Conservation (phyloP, 208 protist genomes). For the Acanthamoeba healyi region DNA sequence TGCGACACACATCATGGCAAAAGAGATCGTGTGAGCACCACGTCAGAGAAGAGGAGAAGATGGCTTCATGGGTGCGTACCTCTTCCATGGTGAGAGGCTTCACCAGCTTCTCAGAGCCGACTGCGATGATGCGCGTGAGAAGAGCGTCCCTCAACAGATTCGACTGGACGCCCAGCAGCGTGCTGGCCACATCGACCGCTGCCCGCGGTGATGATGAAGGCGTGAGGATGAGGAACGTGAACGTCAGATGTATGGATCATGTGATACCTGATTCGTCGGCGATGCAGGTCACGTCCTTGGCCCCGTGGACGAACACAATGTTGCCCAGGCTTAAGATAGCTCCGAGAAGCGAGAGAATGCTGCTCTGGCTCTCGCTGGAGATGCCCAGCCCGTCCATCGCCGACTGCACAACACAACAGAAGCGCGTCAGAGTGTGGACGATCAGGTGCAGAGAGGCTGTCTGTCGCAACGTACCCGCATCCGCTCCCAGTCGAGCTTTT, state of each 20-base stretch:
- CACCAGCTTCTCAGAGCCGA: not conserved
- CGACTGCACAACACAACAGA: not conserved
- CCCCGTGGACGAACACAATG: conserved; percentile 76
- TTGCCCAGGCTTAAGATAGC: conserved; percentile 85
- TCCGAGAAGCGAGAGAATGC: conserved; percentile 78
- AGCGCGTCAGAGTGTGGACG: not conserved
- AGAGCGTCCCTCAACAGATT: not conserved
- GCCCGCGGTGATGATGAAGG: no score
- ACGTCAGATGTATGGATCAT: no score
- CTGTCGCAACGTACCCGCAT: conserved; percentile 67
- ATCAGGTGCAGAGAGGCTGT: no score
- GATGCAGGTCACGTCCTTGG: not conserved
- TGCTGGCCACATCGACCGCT: not conserved
- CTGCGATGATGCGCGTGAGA: not conserved
- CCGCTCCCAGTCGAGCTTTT: conserved; percentile 87
- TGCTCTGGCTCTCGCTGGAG: conserved; percentile 58
- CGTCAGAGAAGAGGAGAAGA: not conserved
- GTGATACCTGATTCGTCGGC: no score
- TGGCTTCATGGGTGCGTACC: not conserved
- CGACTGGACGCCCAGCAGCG: not conserved
- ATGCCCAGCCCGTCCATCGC: conserved; percentile 80
- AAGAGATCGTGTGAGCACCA: not conserved
- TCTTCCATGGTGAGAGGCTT: not conserved
- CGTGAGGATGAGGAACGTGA: no score
- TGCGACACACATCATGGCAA: conserved; percentile 75